Evolutionary conservation across 495 filamentous ascomycete genomes (phyloP).

Genomic region (Baudoinia panamericana): DNA sequence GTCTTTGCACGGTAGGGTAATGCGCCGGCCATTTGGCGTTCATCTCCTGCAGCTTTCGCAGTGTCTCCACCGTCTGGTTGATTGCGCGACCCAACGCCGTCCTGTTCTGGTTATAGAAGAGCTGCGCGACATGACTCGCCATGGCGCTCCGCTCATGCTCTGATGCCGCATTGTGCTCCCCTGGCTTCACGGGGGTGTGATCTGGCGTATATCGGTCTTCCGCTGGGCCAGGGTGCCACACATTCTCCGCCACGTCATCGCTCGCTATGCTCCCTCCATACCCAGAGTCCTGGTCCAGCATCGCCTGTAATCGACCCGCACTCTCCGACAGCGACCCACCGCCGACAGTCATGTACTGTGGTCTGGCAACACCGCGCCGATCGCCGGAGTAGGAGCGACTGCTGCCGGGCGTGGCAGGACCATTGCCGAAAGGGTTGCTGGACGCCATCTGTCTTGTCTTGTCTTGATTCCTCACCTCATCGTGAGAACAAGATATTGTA

Average conservation of each 20-base stretch:
- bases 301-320: conserved; percentile 51
- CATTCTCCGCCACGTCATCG: conserved; percentile 37
- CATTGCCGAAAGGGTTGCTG: conserved; percentile 14
- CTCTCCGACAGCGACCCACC: conserved; percentile 66
- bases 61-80: conserved; percentile 64
- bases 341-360: conserved; percentile 78
- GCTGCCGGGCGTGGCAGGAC: conserved; percentile 2
- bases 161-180: conserved; percentile 36
- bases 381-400: conserved; percentile 10
- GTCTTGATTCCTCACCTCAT: no score
- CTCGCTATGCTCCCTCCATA: conserved; percentile 66
- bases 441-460: conserved; percentile 11
- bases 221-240: conserved; percentile 50
- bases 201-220: conserved; percentile 52
- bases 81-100: conserved; percentile 75
- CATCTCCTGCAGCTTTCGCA: conserved; percentile 70
- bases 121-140: conserved; percentile 60
- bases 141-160: conserved; percentile 48
- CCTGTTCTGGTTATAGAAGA: conserved; percentile 75
- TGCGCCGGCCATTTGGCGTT: conserved; percentile 87
- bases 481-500: no score
- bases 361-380: conserved; percentile 31
- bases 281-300: conserved; percentile 74
- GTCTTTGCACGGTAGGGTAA: conserved; percentile 73
- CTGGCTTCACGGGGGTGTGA: conserved; percentile 40